Evolutionary conservation across 23 red algal species (phyloP), one percentile per base, ranked within the genome.

Genomic region (Chondrus crispus): DNA sequence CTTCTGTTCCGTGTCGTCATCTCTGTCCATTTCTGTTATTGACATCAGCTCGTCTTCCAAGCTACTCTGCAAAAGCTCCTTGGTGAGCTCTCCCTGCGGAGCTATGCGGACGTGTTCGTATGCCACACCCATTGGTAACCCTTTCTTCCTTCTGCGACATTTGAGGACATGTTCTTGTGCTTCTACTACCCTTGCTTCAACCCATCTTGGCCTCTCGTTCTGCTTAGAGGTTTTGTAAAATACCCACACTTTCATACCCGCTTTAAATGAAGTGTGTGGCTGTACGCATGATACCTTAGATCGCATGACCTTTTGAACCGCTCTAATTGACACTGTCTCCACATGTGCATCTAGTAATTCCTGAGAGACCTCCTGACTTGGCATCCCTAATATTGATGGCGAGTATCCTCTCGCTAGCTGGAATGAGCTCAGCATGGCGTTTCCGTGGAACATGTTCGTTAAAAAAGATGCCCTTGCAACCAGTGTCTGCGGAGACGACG

Each of bases 371-470:
- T 26, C 38, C 38, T 1, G 22, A 48, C 29, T 39, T 37, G 26
- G 71, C n/a, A 77, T 1, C 44, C 71, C 2, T 9, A 38, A 10
- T n/a, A 77, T 77, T 24, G 71, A 72, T 35, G 71, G 71, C 26
- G 37, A 48, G 71, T 44, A 77, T 77, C 71, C 71, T 24, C 71
- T 26, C 38, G 71, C 71, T 77, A 77, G 71, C 44, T 77, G 71
- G 44, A 77, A 77, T 24, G 71, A 26, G 11, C 71, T 77, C 28
- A 77, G 12, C 37, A 77, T 37, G 38, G 38, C 71, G 28, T 42
- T 77, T 0, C 71, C 2, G 22, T 77, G 71, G 44, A 77, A 48
- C 12, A 77, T 46, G 43, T 40, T 77, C n/a, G 26, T 48, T 37
- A 77, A 26, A 22, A 77, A 48, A 26, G 71, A 77, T 40, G 12